Evolutionary conservation across 495 filamentous ascomycete genomes (phyloP).

Genomic region (Aspergillus olivimuriae): DNA sequence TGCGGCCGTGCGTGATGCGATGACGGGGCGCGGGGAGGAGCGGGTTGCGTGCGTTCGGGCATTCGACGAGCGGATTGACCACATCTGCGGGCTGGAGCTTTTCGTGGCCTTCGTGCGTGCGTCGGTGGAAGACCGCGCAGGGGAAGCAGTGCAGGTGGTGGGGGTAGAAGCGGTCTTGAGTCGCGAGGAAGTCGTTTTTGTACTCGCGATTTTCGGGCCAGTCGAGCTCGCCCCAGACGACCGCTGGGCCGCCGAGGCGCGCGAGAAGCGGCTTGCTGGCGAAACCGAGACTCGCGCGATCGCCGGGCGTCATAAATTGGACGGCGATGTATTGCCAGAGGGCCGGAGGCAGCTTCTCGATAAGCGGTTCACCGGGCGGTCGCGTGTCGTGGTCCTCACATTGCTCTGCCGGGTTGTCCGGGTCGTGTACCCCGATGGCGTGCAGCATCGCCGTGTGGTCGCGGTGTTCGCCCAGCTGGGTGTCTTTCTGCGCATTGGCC

Average conservation of each 20-base stretch:
- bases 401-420: slow-evolving; percentile 21
- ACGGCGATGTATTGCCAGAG: slow-evolving; percentile 39
- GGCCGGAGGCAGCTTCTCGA: slow-evolving; percentile 35
- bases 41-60: slow-evolving; percentile 38
- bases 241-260: slow-evolving; percentile 33
- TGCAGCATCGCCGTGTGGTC: slow-evolving; percentile 47
- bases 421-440: slow-evolving; percentile 35
- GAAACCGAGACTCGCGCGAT: slow-evolving; percentile 42
- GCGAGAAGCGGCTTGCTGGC: slow-evolving; percentile 38
- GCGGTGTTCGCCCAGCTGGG: slow-evolving; percentile 41
- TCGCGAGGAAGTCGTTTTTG: slow-evolving; percentile 40
- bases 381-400: slow-evolving; percentile 18
- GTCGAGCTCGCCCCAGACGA: slow-evolving; percentile 28
- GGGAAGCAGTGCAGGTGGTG: slow-evolving; percentile 51
- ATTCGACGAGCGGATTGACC: slow-evolving; percentile 47
- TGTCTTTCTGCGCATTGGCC: slow-evolving; percentile 27
- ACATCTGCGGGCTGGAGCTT: slow-evolving; percentile 39
- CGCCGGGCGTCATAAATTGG: slow-evolving; percentile 32
- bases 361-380: slow-evolving; percentile 35
- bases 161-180: slow-evolving; percentile 40
- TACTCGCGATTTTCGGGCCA: slow-evolving; percentile 30
- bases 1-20: slow-evolving; percentile 46
- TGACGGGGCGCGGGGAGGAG: slow-evolving; percentile 36
- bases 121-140: slow-evolving; percentile 46
- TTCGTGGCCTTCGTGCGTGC: slow-evolving; percentile 44